phyloP scores from a whole-genome alignment of 2,329 filamentous ascomycete genomes.

The Chaetomiaceae sp. region DNA sequence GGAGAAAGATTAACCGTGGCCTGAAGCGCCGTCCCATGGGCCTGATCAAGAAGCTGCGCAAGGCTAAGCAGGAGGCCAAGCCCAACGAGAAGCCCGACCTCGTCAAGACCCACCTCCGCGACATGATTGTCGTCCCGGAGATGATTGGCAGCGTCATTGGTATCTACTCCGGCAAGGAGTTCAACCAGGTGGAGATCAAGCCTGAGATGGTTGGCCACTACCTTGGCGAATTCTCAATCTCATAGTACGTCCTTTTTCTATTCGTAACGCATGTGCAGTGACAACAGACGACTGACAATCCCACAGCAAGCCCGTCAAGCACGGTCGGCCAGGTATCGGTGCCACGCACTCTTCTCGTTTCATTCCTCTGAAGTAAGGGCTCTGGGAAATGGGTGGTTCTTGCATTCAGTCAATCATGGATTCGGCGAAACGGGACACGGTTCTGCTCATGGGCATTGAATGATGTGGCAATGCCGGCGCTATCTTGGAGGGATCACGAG shows the following conservation, averaged over 20 bases:
- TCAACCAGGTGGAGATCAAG: constrained; percentile 99
- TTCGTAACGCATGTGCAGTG: background rate
- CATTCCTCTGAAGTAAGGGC: constrained; percentile 97
- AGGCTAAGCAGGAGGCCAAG: constrained; percentile 97
- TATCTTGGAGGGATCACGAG: constrained; percentile 27
- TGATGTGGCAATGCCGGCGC: constrained; percentile 22
- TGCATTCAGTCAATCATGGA: constrained; percentile 51
- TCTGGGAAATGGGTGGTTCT: constrained; percentile 47
- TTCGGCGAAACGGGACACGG: constrained; percentile 53
- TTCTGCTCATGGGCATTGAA: constrained; percentile 40
- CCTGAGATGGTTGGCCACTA: constrained; percentile 99
- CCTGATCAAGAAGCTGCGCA: constrained; percentile 99
- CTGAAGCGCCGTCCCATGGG: constrained; percentile 99
- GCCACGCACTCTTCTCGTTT: constrained; percentile 99
- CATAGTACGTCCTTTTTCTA: constrained; percentile 69
- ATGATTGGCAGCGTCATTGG: constrained; percentile 99
- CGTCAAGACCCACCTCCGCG: constrained; percentile 98
- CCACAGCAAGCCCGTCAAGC: constrained; percentile 96
- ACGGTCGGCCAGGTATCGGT: constrained; percentile 99
- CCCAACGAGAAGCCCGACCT: constrained; percentile 99
- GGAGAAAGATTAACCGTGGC: constrained; percentile 98
- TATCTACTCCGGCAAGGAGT: constrained; percentile 99
- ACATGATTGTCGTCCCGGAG: constrained; percentile 99
- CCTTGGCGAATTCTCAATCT: constrained; percentile 98
- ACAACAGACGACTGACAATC: constrained; percentile 44